phyloP scores from a whole-genome alignment of 2,329 filamentous ascomycete genomes.

The Thielaviopsis euricoi region DNA sequence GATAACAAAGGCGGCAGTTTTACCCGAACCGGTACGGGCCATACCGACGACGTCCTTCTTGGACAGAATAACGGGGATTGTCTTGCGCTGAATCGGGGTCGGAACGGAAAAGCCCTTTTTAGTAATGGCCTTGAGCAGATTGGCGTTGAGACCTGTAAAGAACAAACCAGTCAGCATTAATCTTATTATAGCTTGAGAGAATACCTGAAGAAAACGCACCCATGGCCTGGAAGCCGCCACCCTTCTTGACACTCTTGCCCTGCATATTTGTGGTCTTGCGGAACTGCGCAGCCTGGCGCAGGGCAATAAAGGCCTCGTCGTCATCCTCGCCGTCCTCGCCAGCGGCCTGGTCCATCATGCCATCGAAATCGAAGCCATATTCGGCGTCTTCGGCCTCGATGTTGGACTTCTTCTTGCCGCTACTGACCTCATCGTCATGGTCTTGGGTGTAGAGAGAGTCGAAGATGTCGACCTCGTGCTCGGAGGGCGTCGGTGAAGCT shows the following conservation, averaged over 20 bases:
- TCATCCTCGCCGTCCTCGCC: conserved; percentile 41
- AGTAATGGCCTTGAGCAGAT: conserved; percentile 76
- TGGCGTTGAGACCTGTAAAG: conserved; percentile 50
- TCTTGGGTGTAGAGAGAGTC: conserved; percentile 54
- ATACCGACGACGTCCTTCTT: conserved; percentile 95
- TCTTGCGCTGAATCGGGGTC: conserved; percentile 93
- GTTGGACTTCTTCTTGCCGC: conserved; percentile 18
- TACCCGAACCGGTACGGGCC: conserved; percentile 96
- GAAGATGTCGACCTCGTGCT: conserved; percentile 83
- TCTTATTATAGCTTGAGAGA: not conserved
- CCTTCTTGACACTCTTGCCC: conserved; percentile 78
- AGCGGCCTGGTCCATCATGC: conserved; percentile 30
- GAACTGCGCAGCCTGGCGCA: conserved; percentile 73
- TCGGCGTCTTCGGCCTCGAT: conserved; percentile 16
- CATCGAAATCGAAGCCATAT: conserved; percentile 39
- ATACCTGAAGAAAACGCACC: conserved; percentile 26
- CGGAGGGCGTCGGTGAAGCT: conserved; percentile 68
- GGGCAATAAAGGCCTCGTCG: conserved; percentile 83
- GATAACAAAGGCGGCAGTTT: conserved; percentile 95
- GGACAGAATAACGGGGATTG: conserved; percentile 80
- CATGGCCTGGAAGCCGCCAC: conserved; percentile 94
- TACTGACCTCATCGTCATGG: conserved; percentile 28
- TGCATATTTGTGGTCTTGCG: conserved; percentile 70
- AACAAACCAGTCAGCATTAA: not conserved
- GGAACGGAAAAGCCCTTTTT: conserved; percentile 92